Conservation (phyloP, 2,329 filamentous ascomycete genomes). For the Penicillium sp. region DNA sequence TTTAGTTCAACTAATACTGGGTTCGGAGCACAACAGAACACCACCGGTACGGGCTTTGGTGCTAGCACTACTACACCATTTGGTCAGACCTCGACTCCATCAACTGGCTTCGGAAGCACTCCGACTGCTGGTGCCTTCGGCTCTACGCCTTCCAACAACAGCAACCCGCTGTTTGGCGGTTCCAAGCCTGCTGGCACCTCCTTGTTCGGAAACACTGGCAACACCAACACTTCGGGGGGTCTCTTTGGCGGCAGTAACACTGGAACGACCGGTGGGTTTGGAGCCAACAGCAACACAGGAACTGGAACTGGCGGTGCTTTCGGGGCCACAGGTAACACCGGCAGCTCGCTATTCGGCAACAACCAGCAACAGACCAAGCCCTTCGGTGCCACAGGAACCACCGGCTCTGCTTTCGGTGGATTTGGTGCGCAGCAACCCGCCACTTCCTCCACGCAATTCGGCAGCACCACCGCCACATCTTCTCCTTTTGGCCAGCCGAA, state of each 20-base stretch:
- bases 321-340: conserved; percentile 26
- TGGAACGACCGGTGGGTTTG: conserved; percentile 18
- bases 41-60: conserved; percentile 42
- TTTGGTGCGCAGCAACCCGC: conserved; percentile 40
- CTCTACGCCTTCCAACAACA: conserved; percentile 20
- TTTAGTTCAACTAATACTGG: conserved; percentile 46
- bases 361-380: conserved; percentile 36
- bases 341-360: conserved; percentile 46
- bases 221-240: conserved; percentile 32
- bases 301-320: conserved; percentile 29
- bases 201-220: conserved; percentile 35
- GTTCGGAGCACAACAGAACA: conserved; percentile 38
- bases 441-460: conserved; percentile 41
- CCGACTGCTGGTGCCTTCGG: conserved; percentile 43
- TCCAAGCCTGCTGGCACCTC: conserved; percentile 41
- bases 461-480: conserved; percentile 37
- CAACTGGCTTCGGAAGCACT: conserved; percentile 46
- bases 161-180: conserved; percentile 45
- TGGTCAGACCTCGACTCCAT: conserved; percentile 36
- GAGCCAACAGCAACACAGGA: conserved; percentile 14
- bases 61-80: conserved; percentile 41
- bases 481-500: conserved; percentile 45
- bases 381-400: conserved; percentile 27
- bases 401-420: conserved; percentile 27
- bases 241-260: conserved; percentile 41